Evolutionary conservation across 768 basidiomycete species (phyloP).

Genomic region (Sarcomyxa edulis): DNA sequence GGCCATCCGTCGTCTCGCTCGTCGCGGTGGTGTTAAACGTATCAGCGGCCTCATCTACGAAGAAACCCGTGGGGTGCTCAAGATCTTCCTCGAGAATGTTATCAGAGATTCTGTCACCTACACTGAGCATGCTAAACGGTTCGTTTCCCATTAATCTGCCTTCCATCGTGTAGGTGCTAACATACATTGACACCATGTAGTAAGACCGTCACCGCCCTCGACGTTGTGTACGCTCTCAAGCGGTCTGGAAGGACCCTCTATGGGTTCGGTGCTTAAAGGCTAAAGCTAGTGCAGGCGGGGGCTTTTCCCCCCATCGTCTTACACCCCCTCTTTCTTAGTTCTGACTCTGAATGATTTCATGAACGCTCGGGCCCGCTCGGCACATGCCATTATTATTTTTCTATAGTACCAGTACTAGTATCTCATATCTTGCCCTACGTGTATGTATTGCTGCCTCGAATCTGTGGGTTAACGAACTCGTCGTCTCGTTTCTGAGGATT

Average conservation of each 20-base stretch:
- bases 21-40: slow-evolving; percentile 48
- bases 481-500: no score
- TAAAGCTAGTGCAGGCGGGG: no score
- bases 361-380: no score
- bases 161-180: not conserved
- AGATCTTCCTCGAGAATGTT: slow-evolving; percentile 38
- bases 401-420: no score
- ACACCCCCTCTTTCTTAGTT: no score
- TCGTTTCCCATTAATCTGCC: not conserved
- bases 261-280: slow-evolving; percentile 54
- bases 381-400: no score
- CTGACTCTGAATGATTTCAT: no score
- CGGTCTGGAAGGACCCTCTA: slow-evolving; percentile 54
- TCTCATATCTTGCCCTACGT: no score
- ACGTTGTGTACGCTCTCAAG: slow-evolving; percentile 51
- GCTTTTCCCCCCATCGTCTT: no score
- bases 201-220: slow-evolving; percentile 64
- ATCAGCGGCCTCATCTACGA: slow-evolving; percentile 48
- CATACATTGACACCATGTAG: slow-evolving; percentile 11
- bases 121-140: slow-evolving; percentile 72
- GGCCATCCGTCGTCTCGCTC: slow-evolving; percentile 49
- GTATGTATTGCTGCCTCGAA: no score
- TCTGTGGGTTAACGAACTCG: no score
- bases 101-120: slow-evolving; percentile 74
- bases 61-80: slow-evolving; percentile 55